These are phyloP conservation scores for Leucocoprinus leucothites DNA, from an alignment of 768 basidiomycete genomes.

Conservation along the genomic window DNA sequence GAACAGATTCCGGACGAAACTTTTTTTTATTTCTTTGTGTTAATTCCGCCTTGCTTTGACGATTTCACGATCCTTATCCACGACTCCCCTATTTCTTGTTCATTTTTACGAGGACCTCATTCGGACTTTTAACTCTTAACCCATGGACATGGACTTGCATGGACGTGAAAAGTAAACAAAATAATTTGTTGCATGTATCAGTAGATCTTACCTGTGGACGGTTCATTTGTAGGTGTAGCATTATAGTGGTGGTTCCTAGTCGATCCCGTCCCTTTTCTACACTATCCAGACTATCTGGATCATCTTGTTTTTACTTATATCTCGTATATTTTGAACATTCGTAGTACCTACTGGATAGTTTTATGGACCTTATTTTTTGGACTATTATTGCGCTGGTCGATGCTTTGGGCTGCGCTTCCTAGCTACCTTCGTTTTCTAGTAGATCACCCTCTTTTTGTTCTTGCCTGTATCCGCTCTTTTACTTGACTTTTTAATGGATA, in stretches of 20 bases:
- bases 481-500: background rate
- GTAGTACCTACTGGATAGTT: conserved; percentile 12
- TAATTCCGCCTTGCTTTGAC: conserved; percentile 9
- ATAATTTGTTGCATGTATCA: conserved; percentile 13
- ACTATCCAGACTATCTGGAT: conserved; percentile 3
- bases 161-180: conserved; percentile 12
- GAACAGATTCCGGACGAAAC: background rate
- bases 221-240: conserved; percentile 12
- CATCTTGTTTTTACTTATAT: conserved; percentile 10
- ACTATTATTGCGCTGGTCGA: conserved; percentile 1
- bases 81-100: conserved; percentile 7
- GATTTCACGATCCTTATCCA: conserved; percentile 7
- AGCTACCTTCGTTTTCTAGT: background rate
- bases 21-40: background rate
- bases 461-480: background rate
- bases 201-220: conserved; percentile 11
- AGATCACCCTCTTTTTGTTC: background rate
- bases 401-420: background rate
- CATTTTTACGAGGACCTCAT: conserved; percentile 1
- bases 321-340: conserved; percentile 1
- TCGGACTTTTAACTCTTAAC: background rate
- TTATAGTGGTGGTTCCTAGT: background rate
- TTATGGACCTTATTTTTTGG: background rate
- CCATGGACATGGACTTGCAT: conserved; percentile 9
- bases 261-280: background rate